Evolutionary conservation across 1,284 basidiomycete species (phyloP), one percentile per base, ranked within the genome.

Genomic region (Mycena sp.): DNA sequence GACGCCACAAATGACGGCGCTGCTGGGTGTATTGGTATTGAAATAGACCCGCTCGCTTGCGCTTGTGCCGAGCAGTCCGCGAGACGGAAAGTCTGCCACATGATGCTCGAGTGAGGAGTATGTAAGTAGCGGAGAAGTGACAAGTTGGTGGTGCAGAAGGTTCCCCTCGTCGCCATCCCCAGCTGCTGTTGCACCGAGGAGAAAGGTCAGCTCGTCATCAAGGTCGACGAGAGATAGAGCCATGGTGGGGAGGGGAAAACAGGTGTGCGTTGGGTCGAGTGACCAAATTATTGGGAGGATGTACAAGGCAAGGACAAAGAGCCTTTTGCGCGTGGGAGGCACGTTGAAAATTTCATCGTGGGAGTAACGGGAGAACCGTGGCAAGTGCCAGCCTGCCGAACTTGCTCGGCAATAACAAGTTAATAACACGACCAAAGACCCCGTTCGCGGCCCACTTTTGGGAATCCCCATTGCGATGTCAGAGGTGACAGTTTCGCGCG

Each of bases 1-100:
- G 39, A 80, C 76, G 11, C 79, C 79, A 65, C 80, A 80, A 14
- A 80, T 70, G 14, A 81, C 65, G 9, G 74, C 77, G 62, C 77
- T 78, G 62, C 76, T 78, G 22, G 80, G 80, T 13, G 79, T 68
- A 61, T 77, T 77, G 55, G 76, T 77, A 55, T 79, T 79, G 63
- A 79, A 71, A 48, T 79, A 80, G 2, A 80, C 60, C n/a, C 73
- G 55, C 25, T 73, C 61, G 37, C 67, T 73, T 22, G 20, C 62
- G 6, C 38, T 65, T 9, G 46, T 62, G 30, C 44, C 25, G 4
- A 64, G 34, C 3, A 52, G 34, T 41, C 48, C 54, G 16, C 54
- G 54, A 56, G 54, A 56, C 14, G 54, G 54, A 16, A 56, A 56
- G 5, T 56, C 30, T 14, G 54, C 30, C 5, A 16, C 14, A 37